Conservation (phyloP, 164 flowering plant genomes). For the Umbellularia californica region DNA sequence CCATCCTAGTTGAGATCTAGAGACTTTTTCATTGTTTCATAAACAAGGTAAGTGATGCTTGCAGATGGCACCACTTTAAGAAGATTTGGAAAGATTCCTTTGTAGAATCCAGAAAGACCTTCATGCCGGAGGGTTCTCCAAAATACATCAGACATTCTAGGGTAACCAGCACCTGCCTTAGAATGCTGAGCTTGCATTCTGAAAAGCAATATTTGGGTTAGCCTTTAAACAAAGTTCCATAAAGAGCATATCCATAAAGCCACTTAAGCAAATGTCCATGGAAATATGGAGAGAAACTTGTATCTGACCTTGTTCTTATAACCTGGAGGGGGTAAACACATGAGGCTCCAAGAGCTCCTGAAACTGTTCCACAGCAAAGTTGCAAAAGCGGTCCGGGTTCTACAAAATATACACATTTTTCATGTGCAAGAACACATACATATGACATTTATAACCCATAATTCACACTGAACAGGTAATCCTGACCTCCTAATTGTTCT, state of each 20-base stretch:
- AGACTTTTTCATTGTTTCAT: constrained; percentile 82
- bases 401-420: constrained; percentile 9
- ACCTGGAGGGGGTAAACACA: constrained; percentile 99
- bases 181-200: constrained; percentile 84
- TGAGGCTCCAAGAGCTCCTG: constrained; percentile 95
- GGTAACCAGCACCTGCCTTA: constrained; percentile 33
- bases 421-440: too few species aligned
- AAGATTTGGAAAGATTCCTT: constrained; percentile 86
- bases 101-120: constrained; percentile 80
- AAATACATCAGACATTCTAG: constrained; percentile 81
- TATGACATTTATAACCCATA: too few species aligned
- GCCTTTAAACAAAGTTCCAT: background rate
- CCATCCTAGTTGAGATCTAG: constrained; percentile 51
- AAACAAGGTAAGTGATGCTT: constrained; percentile 87
- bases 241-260: background rate
- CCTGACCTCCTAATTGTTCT: too few species aligned
- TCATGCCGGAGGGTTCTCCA: constrained; percentile 61
- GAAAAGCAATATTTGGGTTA: constrained; percentile 17
- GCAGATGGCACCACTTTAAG: constrained; percentile 93
- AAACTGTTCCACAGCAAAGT: constrained; percentile 87
- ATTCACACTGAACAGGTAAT: too few species aligned
- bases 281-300: background rate
- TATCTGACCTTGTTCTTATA: constrained; percentile 75
- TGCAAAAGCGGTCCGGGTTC: constrained; percentile 82
- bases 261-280: background rate